These are phyloP conservation scores for Podospora conica DNA, from an alignment of 495 filamentous ascomycete genomes.

Conservation along the genomic window DNA sequence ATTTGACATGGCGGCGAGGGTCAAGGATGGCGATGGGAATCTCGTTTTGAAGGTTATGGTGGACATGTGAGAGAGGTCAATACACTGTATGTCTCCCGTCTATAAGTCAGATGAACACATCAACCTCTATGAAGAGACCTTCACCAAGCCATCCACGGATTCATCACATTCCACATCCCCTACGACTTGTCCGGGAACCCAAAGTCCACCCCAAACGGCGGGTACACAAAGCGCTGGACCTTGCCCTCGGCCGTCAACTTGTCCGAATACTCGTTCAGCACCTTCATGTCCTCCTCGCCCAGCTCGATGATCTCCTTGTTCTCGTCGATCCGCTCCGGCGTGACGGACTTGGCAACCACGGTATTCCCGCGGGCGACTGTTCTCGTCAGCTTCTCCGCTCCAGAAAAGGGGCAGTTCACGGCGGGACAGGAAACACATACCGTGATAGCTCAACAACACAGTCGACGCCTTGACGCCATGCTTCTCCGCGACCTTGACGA, in stretches of 20 bases:
- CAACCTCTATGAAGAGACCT: neutral
- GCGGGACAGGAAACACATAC: slow-evolving; percentile 37
- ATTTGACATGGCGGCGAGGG: slow-evolving; percentile 47
- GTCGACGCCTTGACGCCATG: slow-evolving; percentile 54
- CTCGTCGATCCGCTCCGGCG: slow-evolving; percentile 63
- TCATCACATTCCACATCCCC: slow-evolving; percentile 1
- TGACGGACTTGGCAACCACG: slow-evolving; percentile 76
- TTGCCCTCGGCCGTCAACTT: slow-evolving; percentile 54
- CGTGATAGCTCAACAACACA: slow-evolving; percentile 70
- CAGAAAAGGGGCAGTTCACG: neutral
- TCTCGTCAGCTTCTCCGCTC: slow-evolving; percentile 6
- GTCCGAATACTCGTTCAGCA: slow-evolving; percentile 55
- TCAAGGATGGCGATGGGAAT: slow-evolving; percentile 47
- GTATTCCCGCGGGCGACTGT: slow-evolving; percentile 64
- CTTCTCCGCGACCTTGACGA: slow-evolving; percentile 65
- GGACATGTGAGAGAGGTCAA: slow-evolving; percentile 30
- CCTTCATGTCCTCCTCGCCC: slow-evolving; percentile 58
- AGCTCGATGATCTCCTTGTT: slow-evolving; percentile 64
- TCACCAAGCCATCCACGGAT: neutral
- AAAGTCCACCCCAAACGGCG: slow-evolving; percentile 69
- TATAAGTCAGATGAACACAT: neutral
- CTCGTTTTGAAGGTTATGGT: slow-evolving; percentile 52
- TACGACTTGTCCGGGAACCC: slow-evolving; percentile 68
- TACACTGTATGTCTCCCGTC: neutral
- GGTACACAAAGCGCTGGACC: slow-evolving; percentile 67